Base-by-base conservation (phyloP, 768 basidiomycete species). In the Crepidotus variabilis region DNA sequence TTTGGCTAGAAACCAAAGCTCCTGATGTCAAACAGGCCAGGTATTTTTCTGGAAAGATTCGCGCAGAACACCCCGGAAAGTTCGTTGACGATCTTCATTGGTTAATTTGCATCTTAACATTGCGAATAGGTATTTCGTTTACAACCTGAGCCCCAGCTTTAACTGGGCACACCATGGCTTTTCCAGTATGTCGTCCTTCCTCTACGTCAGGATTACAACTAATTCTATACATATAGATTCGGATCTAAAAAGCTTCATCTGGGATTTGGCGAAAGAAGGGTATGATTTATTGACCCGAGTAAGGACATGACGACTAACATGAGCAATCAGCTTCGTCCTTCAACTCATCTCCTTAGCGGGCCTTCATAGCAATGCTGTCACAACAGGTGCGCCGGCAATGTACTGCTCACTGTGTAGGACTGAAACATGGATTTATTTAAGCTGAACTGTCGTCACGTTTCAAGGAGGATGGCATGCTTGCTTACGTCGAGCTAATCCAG, bases 1-100 rank as follows among this genome's bases (percentile, higher is more conserved):
- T 95, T 47, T 97, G 94, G 94, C 79, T 95, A 46, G 94, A 96
- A 75, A 97, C 94, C 1, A 94, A 92, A 64, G 78, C 80, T n/a
- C 94, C 94, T 8, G 81, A 93, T 67, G 76, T 96, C 21, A 78
- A 85, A 56, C 84, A 93, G 67, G 94, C 94, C 2, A 78, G 83
- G 33, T 81, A 77, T 32, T 93, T 95, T 69, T 87, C 94, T 2
- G 75, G 87, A 47, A 81, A 81, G 65, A 90, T 95, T 62, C 76
- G 88, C 52, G 82, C 81, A 60, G 77, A 78, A 65, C 82, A 82
- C 65, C 92, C 93, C 39, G 84, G 78, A 59, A 92, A 91, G 87
- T 87, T 58, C 52, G 79, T 65, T 33, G 3, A 53, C n/a, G 23
- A 21, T 23, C 16, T 54, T 36, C 39, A 6, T 49, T 34, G 21